phyloP scores from a whole-genome alignment of 2,329 filamentous ascomycete species.

The Colletotrichum filicis region DNA sequence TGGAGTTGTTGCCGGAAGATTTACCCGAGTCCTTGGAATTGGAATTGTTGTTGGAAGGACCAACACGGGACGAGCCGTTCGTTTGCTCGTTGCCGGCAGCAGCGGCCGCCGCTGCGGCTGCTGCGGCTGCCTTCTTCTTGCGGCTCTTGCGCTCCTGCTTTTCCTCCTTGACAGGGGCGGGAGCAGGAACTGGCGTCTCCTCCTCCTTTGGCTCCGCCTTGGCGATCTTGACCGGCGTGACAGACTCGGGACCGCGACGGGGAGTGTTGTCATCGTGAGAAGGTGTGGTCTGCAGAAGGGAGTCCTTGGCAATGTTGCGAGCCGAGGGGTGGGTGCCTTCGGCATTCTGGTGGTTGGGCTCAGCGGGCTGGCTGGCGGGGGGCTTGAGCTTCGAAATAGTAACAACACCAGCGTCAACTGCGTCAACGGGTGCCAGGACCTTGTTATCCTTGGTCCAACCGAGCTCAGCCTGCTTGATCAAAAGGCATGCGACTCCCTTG shows the following conservation, averaged over 20 bases:
- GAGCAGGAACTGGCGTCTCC: slow-evolving; percentile 53
- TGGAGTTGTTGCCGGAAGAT: slow-evolving; percentile 42
- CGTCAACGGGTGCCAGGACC: slow-evolving; percentile 82
- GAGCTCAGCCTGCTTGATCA: slow-evolving; percentile 87
- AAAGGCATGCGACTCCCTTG: slow-evolving; percentile 91
- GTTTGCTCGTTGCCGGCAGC: slow-evolving; percentile 58
- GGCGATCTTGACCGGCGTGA: slow-evolving; percentile 48
- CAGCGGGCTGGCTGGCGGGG: slow-evolving; percentile 57
- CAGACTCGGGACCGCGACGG: slow-evolving; percentile 46
- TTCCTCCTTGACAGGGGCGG: slow-evolving; percentile 52
- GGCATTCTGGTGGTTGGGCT: slow-evolving; percentile 52
- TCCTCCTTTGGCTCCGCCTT: slow-evolving; percentile 60
- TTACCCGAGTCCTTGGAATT: slow-evolving; percentile 46
- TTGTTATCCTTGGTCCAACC: slow-evolving; percentile 94
- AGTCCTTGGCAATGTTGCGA: slow-evolving; percentile 48
- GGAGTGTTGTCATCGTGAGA: slow-evolving; percentile 43
- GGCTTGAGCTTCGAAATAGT: slow-evolving; percentile 77
- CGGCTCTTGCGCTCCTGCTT: slow-evolving; percentile 70
- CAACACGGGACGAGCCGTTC: slow-evolving; percentile 52
- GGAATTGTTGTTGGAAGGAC: slow-evolving; percentile 38
- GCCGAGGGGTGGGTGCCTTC: slow-evolving; percentile 42
- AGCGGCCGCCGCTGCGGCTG: slow-evolving; percentile 50
- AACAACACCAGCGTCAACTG: slow-evolving; percentile 78
- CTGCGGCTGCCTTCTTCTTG: slow-evolving; percentile 74
- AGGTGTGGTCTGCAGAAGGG: slow-evolving; percentile 40